These are phyloP conservation scores for Xylaria castorea DNA, from an alignment of 495 filamentous ascomycete genomes.

Conservation along the genomic window DNA sequence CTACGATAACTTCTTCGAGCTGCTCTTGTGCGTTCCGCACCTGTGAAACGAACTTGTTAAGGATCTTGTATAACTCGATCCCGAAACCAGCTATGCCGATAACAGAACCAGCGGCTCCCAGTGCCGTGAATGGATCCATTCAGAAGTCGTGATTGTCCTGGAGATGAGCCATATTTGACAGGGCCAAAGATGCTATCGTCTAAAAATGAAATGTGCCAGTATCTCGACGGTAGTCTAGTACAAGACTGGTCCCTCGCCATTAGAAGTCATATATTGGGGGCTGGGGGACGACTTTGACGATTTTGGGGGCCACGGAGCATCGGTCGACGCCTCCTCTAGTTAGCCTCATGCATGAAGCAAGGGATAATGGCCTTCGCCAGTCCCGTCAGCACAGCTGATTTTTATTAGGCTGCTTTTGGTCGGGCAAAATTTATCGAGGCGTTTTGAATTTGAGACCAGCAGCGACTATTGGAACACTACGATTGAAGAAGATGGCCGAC, in stretches of 20 bases:
- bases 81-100: not conserved
- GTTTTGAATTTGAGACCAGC: not conserved
- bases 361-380: not conserved
- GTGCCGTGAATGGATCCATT: not conserved
- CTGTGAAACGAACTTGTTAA: not conserved
- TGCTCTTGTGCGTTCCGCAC: slow-evolving; percentile 1
- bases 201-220: not conserved
- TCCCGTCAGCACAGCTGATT: not conserved
- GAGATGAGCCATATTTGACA: not conserved
- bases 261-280: not conserved
- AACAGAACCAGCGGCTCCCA: slow-evolving; percentile 1
- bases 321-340: not conserved
- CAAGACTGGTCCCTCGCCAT: not conserved
- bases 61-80: not conserved
- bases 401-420: not conserved
- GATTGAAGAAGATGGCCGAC: not conserved
- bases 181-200: too few species aligned
- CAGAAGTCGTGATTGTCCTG: not conserved
- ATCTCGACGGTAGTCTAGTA: not conserved
- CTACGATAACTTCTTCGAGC: not conserved
- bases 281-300: not conserved
- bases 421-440: not conserved
- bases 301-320: slow-evolving; percentile 6
- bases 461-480: not conserved
- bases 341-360: not conserved